Percentiles rank a stretch among this genome's conserved stretches.
phyloP scores from a whole-genome alignment of 768 basidiomycete genomes.

The Hygrophorus russula region DNA sequence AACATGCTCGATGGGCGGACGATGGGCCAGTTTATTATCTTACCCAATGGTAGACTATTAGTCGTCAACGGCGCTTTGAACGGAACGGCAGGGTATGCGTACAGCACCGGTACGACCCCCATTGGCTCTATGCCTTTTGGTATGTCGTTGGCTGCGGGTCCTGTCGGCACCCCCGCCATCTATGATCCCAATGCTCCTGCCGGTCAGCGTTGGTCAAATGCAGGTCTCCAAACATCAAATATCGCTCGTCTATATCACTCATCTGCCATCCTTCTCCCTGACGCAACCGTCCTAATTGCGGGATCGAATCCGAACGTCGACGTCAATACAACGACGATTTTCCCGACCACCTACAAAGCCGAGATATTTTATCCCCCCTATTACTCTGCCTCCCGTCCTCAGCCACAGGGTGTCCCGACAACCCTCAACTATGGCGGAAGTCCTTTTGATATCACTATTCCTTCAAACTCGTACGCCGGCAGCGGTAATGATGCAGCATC shows the following conservation, averaged over 20 bases:
- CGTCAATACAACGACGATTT: conserved; percentile 48
- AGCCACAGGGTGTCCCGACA: conserved; percentile 56
- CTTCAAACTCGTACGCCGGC: conserved; percentile 54
- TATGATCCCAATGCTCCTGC: conserved; percentile 67
- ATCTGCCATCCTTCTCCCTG: conserved; percentile 79
- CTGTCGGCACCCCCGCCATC: conserved; percentile 68
- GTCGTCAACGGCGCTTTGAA: conserved; percentile 75
- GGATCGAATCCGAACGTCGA: conserved; percentile 94
- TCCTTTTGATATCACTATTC: conserved; percentile 66
- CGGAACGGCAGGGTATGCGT: conserved; percentile 83
- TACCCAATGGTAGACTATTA: conserved; percentile 70
- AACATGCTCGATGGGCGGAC: conserved; percentile 63
- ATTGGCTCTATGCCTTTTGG: conserved; percentile 53
- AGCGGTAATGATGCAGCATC: conserved; percentile 58
- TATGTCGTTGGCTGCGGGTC: conserved; percentile 70
- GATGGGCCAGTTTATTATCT: conserved; percentile 87
- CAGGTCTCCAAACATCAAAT: conserved; percentile 44
- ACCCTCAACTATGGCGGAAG: conserved; percentile 76
- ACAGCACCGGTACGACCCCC: conserved; percentile 36
- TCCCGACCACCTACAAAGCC: conserved; percentile 69
- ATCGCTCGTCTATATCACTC: conserved; percentile 90
- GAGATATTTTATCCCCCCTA: conserved; percentile 92
- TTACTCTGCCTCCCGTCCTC: conserved; percentile 66
- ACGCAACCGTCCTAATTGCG: conserved; percentile 76
- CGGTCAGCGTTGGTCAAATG: conserved; percentile 67